A percentile compares a stretch with the other conserved stretches of the same genome.
phyloP scores from a whole-genome alignment of 1,139 yeast species.

The Eremothecium sinecaudum region DNA sequence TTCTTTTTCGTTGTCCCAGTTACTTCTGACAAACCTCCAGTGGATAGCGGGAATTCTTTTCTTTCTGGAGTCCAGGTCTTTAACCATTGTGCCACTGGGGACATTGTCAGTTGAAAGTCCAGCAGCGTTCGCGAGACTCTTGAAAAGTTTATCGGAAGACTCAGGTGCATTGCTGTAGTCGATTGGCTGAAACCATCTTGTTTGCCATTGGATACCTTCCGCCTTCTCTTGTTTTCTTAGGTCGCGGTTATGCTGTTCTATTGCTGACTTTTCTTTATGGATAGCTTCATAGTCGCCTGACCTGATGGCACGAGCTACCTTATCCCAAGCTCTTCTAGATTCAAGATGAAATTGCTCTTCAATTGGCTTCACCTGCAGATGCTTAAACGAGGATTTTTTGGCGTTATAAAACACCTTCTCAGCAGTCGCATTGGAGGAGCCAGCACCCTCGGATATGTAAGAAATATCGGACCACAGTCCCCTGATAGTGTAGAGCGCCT shows the following conservation, averaged over 20 bases:
- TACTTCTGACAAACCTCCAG: constrained; percentile 55
- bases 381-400: constrained; percentile 39
- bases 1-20: constrained; percentile 54
- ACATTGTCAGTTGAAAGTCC: constrained; percentile 52
- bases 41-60: constrained; percentile 40
- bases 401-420: constrained; percentile 62
- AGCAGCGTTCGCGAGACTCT: constrained; percentile 44
- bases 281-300: constrained; percentile 65
- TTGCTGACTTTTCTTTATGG: constrained; percentile 58
- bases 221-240: constrained; percentile 62
- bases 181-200: constrained; percentile 65
- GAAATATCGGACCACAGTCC: constrained; percentile 93
- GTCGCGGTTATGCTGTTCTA: constrained; percentile 79
- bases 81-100: constrained; percentile 54
- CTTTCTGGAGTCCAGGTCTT: constrained; percentile 40
- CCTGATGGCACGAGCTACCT: constrained; percentile 80
- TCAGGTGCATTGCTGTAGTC: constrained; percentile 38
- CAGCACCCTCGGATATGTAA: constrained; percentile 32
- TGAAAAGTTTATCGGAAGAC: constrained; percentile 38
- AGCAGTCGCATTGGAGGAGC: constrained; percentile 17
- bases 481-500: constrained; percentile 62
- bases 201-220: constrained; percentile 55
- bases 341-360: constrained; percentile 70
- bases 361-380: constrained; percentile 62
- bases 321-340: constrained; percentile 74